These are phyloP conservation scores for Phlebiopsis flavidoalba DNA, from an alignment of 768 basidiomycete species.

Conservation along the genomic window DNA sequence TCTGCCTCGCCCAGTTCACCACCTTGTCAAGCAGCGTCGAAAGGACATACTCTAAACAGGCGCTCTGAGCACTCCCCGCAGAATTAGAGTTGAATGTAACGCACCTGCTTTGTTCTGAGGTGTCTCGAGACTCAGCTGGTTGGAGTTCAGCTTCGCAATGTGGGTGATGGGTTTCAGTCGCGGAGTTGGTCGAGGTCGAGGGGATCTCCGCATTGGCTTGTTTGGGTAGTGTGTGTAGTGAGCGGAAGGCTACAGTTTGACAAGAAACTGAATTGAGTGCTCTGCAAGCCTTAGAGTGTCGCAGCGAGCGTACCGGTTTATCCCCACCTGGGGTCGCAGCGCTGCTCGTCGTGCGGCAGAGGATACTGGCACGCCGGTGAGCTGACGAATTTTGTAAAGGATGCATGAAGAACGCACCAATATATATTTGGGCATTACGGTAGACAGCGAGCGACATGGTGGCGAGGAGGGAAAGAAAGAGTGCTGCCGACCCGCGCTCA, in stretches of 20 bases:
- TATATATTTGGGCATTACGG: constrained; percentile 28
- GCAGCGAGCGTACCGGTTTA: constrained; percentile 32
- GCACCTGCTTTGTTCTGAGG: constrained; percentile 88
- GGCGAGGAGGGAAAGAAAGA: constrained; percentile 4
- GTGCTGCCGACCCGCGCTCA: not conserved
- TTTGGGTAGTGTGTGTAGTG: constrained; percentile 49
- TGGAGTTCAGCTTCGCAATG: constrained; percentile 73
- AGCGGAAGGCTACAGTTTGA: constrained; percentile 39
- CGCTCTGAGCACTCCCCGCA: not conserved
- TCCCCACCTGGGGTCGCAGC: constrained; percentile 39
- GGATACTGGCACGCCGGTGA: constrained; percentile 10
- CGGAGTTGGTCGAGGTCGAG: constrained; percentile 38
- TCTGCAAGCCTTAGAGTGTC: not conserved
- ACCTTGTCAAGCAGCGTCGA: constrained; percentile 96
- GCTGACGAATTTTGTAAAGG: not conserved
- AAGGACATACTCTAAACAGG: constrained; percentile 79
- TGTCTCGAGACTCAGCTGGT: constrained; percentile 81
- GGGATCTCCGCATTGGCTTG: constrained; percentile 37
- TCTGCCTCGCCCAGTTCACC: constrained; percentile 95
- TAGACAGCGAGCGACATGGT: constrained; percentile 44
- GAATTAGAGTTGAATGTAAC: constrained; percentile 14
- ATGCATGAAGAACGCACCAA: constrained; percentile 20
- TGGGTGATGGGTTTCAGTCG: constrained; percentile 57
- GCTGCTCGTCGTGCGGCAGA: constrained; percentile 39
- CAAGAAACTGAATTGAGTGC: not conserved